Percentiles rank a stretch among this genome's conserved stretches.
These are phyloP conservation scores for Citrus reticulata DNA, from an alignment of 345 rosid genomes.

Conservation along the genomic window DNA sequence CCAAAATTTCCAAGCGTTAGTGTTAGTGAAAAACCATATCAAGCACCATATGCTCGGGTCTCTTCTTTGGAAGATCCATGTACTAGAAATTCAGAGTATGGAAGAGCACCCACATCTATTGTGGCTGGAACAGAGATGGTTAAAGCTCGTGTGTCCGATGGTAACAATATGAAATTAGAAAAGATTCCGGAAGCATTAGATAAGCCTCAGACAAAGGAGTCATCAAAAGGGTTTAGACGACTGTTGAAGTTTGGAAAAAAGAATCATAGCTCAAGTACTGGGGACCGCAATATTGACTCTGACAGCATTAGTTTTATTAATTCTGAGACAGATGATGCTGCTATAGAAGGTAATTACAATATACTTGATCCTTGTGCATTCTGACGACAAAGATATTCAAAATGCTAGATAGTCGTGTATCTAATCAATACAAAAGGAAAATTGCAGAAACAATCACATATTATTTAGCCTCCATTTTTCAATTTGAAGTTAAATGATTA, in stretches of 20 bases:
- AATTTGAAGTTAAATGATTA: not conserved
- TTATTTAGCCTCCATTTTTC: not conserved
- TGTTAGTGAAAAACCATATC: constrained; percentile 49
- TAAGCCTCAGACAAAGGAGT: constrained; percentile 59
- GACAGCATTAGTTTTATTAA: constrained; percentile 22
- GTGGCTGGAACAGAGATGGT: constrained; percentile 30
- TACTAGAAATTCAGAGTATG: constrained; percentile 46
- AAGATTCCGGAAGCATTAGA: constrained; percentile 56
- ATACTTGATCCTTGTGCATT: not conserved
- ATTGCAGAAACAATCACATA: not conserved
- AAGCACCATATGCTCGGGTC: constrained; percentile 69
- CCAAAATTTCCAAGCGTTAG: constrained; percentile 34
- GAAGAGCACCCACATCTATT: constrained; percentile 46
- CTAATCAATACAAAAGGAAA: not conserved
- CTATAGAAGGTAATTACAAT: constrained; percentile 46
- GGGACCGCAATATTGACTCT: constrained; percentile 39
- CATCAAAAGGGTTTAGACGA: constrained; percentile 64
- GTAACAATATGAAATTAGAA: constrained; percentile 39
- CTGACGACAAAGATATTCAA: not conserved
- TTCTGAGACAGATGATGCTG: constrained; percentile 36
- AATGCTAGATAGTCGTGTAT: not conserved
- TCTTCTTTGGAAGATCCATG: constrained; percentile 76
- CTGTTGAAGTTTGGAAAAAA: constrained; percentile 77
- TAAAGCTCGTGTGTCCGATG: constrained; percentile 43
- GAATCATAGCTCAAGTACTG: constrained; percentile 45